Evolutionary conservation across 306 rosid species (phyloP).

Genomic region (Leucaena leucocephala): DNA sequence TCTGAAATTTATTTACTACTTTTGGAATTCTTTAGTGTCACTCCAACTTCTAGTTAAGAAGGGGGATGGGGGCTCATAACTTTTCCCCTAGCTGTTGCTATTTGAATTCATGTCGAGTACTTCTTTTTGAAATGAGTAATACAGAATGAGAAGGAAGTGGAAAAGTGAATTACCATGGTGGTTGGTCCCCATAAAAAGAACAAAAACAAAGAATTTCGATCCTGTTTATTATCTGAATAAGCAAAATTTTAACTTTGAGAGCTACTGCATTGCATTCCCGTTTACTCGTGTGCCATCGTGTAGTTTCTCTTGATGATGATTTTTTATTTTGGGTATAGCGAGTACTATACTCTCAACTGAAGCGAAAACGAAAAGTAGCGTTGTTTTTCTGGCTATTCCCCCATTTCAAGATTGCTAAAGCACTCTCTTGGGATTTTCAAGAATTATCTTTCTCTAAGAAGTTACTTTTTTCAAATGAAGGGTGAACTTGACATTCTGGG

Average conservation of each 20-base stretch:
- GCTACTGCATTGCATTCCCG: neutral
- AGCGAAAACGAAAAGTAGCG: neutral
- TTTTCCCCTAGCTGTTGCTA: neutral
- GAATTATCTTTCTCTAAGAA: conserved; percentile 8
- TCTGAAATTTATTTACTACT: neutral
- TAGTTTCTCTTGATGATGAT: neutral
- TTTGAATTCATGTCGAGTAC: neutral
- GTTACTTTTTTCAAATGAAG: conserved; percentile 39
- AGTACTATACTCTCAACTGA: neutral
- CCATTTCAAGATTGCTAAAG: neutral
- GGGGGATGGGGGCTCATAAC: neutral
- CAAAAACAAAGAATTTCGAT: neutral
- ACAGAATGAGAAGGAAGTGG: neutral
- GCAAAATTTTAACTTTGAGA: neutral
- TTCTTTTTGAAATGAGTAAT: neutral
- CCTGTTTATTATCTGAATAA: neutral
- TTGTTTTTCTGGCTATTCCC: neutral
- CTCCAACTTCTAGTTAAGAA: neutral
- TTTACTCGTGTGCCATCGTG: neutral
- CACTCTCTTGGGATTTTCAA: neutral
- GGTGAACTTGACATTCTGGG: conserved; percentile 86
- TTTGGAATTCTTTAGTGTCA: neutral
- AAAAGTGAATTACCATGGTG: neutral
- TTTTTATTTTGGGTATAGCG: neutral
- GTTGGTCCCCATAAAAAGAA: neutral